Evolutionary conservation across 371 early-diverging fungal genomes (phyloP).

Genomic region (Mortierella sp.): DNA sequence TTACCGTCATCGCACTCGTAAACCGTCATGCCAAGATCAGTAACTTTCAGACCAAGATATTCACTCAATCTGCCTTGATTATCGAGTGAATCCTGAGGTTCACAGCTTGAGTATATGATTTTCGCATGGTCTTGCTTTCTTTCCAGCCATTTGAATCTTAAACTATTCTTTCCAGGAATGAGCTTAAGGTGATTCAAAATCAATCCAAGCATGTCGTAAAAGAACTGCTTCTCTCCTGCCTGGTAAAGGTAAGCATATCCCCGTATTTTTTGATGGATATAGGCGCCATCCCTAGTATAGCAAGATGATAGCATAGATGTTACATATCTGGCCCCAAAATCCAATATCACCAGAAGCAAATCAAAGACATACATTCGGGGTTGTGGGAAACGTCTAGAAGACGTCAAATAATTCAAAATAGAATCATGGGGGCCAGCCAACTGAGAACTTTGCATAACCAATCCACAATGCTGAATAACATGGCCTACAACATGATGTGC

Average conservation of each 20-base stretch:
- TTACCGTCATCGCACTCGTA: background rate
- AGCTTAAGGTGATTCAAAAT: conserved; percentile 18
- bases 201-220: conserved; percentile 26
- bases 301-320: background rate
- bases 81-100: background rate
- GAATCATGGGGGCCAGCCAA: conserved; percentile 24
- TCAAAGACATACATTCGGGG: conserved; percentile 27
- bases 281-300: conserved; percentile 25
- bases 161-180: conserved; percentile 3
- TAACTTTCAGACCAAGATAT: background rate
- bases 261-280: conserved; percentile 32
- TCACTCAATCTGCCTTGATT: background rate
- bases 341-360: background rate
- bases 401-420: conserved; percentile 32
- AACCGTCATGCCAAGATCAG: conserved; percentile 6
- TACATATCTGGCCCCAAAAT: background rate
- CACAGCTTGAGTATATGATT: background rate
- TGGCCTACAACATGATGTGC: conserved; percentile 34
- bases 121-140: background rate
- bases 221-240: conserved; percentile 40
- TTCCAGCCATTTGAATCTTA: background rate
- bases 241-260: conserved; percentile 38
- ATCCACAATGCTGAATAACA: conserved; percentile 42
- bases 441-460: conserved; percentile 29
- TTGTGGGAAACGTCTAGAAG: conserved; percentile 36